phyloP scores from a whole-genome alignment of 2,329 filamentous ascomycete species.

The Verticillium tricorpus region DNA sequence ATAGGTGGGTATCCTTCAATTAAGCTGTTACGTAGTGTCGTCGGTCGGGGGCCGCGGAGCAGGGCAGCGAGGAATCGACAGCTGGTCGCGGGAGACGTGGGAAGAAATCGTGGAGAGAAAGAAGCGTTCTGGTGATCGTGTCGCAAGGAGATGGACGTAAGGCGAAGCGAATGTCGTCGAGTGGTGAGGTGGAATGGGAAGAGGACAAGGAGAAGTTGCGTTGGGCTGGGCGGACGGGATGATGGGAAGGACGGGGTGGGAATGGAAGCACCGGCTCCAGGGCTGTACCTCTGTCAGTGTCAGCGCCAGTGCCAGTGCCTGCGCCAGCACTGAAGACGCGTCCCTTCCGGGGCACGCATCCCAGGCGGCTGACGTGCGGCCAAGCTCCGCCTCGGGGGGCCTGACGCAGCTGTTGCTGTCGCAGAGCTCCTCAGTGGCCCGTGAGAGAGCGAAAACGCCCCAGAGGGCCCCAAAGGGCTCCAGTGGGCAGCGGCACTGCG shows the following conservation, averaged over 20 bases:
- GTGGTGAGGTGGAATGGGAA: neutral
- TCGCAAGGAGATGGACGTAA: neutral
- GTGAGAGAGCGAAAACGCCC: neutral
- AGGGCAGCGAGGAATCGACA: neutral
- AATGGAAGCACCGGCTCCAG: neutral
- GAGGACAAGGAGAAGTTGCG: neutral
- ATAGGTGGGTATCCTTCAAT: neutral
- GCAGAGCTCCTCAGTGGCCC: neutral
- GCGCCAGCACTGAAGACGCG: neutral
- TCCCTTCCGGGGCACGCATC: neutral
- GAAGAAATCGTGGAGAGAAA: neutral
- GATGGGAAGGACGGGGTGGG: neutral
- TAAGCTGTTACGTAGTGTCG: neutral
- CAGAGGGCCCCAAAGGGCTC: neutral
- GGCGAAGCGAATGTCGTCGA: neutral
- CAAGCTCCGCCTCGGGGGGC: neutral
- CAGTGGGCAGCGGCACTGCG: neutral
- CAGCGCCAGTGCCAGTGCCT: neutral
- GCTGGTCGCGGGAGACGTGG: neutral
- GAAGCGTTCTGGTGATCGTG: neutral
- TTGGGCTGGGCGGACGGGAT: neutral
- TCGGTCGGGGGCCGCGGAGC: neutral
- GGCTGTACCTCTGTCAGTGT: neutral
- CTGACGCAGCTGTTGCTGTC: neutral
- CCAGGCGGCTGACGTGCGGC: neutral